A percentile compares a stretch with the other conserved stretches of the same genome.
Evolutionary conservation across 106 monocot species (phyloP).

Genomic region (Dendrobium officinale): DNA sequence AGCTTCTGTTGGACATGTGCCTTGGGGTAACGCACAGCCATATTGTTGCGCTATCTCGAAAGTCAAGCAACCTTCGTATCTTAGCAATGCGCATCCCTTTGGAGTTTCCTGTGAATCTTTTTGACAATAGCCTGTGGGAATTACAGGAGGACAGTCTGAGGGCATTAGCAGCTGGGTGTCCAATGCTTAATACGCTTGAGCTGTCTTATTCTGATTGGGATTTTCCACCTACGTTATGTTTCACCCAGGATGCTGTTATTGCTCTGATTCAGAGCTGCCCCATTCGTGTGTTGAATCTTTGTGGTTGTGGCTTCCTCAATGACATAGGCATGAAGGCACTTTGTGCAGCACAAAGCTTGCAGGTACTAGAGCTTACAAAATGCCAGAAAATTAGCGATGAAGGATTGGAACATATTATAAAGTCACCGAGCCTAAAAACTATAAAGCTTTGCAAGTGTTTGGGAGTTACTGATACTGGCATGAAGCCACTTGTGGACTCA

Average conservation of each 20-base stretch:
- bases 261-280: slow-evolving; percentile 44
- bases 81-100: slow-evolving; percentile 39
- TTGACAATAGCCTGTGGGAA: slow-evolving; percentile 12
- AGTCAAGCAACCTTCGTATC: slow-evolving; percentile 36
- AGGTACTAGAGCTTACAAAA: slow-evolving; percentile 42
- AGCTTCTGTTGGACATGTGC: slow-evolving; percentile 48
- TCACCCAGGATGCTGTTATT: slow-evolving; percentile 38
- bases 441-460: slow-evolving; percentile 49
- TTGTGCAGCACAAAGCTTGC: slow-evolving; percentile 25
- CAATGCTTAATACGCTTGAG: slow-evolving; percentile 45
- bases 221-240: slow-evolving; percentile 24
- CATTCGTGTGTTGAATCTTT: slow-evolving; percentile 40
- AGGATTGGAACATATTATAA: slow-evolving; percentile 27
- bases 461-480: slow-evolving; percentile 56
- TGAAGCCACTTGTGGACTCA: slow-evolving; percentile 33
- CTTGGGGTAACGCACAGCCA: slow-evolving; percentile 32
- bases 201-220: slow-evolving; percentile 33
- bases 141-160: slow-evolving; percentile 29
- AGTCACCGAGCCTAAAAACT: slow-evolving; percentile 28
- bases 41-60: slow-evolving; percentile 35
- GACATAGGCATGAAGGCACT: slow-evolving; percentile 57
- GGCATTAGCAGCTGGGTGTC: slow-evolving; percentile 35
- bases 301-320: slow-evolving; percentile 35
- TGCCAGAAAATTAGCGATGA: slow-evolving; percentile 51
- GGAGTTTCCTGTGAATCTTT: neutral